phyloP scores from a whole-genome alignment of 768 basidiomycete species.

The Agrocybe pediades region DNA sequence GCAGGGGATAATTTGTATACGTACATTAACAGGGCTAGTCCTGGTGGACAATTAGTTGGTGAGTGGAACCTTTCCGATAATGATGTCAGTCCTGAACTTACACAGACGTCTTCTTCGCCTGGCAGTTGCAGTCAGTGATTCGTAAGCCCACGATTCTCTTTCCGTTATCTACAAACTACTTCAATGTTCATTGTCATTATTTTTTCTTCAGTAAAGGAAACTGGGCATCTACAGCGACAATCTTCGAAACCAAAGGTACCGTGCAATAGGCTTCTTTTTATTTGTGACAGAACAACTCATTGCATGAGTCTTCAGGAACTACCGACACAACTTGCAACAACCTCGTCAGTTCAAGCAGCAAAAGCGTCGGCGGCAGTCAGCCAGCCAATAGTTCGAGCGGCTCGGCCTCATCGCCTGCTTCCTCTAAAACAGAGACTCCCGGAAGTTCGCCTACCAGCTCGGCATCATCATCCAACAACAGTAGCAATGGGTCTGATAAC shows the following conservation, averaged over 20 bases:
- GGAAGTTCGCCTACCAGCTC: neutral
- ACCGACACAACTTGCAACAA: slow-evolving; percentile 29
- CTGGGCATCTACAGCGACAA: slow-evolving; percentile 33
- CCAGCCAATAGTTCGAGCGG: neutral
- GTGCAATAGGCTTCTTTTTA: neutral
- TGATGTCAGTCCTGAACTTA: neutral
- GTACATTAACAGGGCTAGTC: slow-evolving; percentile 40
- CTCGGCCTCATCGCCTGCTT: neutral
- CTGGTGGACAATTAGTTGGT: slow-evolving; percentile 39
- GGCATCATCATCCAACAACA: neutral
- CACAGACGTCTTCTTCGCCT: neutral
- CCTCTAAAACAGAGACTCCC: neutral
- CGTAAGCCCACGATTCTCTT: slow-evolving; percentile 37
- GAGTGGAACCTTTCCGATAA: slow-evolving; percentile 10
- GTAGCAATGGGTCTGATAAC: too few species aligned
- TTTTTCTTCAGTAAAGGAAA: slow-evolving; percentile 39
- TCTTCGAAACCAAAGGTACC: slow-evolving; percentile 24
- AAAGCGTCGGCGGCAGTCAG: neutral
- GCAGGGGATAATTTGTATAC: slow-evolving; percentile 35
- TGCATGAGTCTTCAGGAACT: slow-evolving; percentile 19
- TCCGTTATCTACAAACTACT: neutral
- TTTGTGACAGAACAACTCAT: neutral
- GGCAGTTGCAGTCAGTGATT: slow-evolving; percentile 37
- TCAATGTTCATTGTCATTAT: slow-evolving; percentile 3
- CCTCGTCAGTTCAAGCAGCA: slow-evolving; percentile 22